Evolutionary conservation across 2,329 filamentous ascomycete genomes (phyloP).

Genomic region (Aspergillus sp.): DNA sequence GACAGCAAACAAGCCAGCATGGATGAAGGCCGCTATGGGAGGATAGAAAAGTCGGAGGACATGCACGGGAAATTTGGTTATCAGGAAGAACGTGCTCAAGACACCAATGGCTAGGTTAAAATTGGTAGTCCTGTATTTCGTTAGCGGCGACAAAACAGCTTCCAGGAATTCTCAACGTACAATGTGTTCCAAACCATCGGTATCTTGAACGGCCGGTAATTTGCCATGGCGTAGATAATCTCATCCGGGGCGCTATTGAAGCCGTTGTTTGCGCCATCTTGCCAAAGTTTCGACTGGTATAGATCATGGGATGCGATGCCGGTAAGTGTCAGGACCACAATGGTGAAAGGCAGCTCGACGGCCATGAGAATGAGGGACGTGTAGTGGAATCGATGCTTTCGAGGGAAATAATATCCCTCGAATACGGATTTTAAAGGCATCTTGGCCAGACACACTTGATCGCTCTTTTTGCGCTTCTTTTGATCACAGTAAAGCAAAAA

Average conservation of each 20-base stretch:
- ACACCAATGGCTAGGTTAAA: constrained; percentile 56
- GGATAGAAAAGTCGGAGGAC: constrained; percentile 51
- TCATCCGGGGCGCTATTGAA: constrained; percentile 54
- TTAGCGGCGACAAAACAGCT: neutral
- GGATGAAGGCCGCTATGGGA: constrained; percentile 46
- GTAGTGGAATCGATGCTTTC: constrained; percentile 47
- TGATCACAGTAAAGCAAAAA: no score
- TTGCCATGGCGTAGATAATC: constrained; percentile 51
- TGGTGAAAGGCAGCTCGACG: constrained; percentile 49
- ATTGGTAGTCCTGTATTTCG: constrained; percentile 45
- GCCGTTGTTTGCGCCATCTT: constrained; percentile 52
- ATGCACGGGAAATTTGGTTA: constrained; percentile 51
- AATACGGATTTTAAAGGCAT: neutral
- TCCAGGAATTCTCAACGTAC: constrained; percentile 26
- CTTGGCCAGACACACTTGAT: neutral
- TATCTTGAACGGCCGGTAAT: constrained; percentile 46
- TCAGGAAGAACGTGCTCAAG: constrained; percentile 52
- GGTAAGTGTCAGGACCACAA: constrained; percentile 51
- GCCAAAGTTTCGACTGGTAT: constrained; percentile 55
- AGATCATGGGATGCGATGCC: constrained; percentile 55
- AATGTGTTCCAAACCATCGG: constrained; percentile 54
- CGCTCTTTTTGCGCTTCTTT: neutral
- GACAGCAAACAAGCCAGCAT: constrained; percentile 43
- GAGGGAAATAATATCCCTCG: constrained; percentile 39
- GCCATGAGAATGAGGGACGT: constrained; percentile 46